Conservation (phyloP, 2,329 filamentous ascomycete species). For the Alternaria angustiovoidea region DNA sequence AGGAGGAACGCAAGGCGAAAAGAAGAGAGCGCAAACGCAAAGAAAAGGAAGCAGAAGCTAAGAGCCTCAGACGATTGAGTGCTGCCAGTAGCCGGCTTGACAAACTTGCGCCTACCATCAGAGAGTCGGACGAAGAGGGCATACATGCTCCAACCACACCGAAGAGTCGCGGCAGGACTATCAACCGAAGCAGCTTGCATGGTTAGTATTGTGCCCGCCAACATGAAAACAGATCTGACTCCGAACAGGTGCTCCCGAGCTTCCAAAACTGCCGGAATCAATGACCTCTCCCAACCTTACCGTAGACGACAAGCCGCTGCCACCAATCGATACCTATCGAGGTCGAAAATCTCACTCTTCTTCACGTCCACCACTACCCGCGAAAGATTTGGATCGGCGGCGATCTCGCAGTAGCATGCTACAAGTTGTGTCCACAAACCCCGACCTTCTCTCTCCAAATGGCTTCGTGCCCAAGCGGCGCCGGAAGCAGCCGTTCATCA, state of each 20-base stretch:
- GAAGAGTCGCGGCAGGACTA: constrained; percentile 76
- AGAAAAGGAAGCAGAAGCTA: constrained; percentile 82
- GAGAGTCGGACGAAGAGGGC: constrained; percentile 81
- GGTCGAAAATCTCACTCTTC: constrained; percentile 80
- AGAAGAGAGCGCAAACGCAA: constrained; percentile 82
- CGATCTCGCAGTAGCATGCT: constrained; percentile 83
- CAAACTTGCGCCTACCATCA: constrained; percentile 77
- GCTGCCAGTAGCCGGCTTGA: constrained; percentile 88
- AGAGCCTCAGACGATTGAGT: constrained; percentile 82
- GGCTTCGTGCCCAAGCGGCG: constrained; percentile 65
- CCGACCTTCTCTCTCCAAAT: constrained; percentile 66
- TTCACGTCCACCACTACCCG: constrained; percentile 80
- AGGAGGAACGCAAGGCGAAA: constrained; percentile 86
- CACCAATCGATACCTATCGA: constrained; percentile 81
- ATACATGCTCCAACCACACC: constrained; percentile 63
- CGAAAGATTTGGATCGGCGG: constrained; percentile 76
- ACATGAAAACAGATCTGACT: constrained; percentile 40
- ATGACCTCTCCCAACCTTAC: constrained; percentile 51
- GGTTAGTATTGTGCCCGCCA: constrained; percentile 30
- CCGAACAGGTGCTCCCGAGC: constrained; percentile 66
- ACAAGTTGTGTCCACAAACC: constrained; percentile 78
- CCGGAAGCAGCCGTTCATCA: constrained; percentile 69
- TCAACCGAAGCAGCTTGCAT: constrained; percentile 70
- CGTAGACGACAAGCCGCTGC: constrained; percentile 60
- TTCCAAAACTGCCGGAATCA: constrained; percentile 78